Percentiles rank a stretch among this genome's conserved stretches.
These are phyloP conservation scores for Monilinia polystroma DNA, from an alignment of 2,329 filamentous ascomycete genomes.

Conservation along the genomic window DNA sequence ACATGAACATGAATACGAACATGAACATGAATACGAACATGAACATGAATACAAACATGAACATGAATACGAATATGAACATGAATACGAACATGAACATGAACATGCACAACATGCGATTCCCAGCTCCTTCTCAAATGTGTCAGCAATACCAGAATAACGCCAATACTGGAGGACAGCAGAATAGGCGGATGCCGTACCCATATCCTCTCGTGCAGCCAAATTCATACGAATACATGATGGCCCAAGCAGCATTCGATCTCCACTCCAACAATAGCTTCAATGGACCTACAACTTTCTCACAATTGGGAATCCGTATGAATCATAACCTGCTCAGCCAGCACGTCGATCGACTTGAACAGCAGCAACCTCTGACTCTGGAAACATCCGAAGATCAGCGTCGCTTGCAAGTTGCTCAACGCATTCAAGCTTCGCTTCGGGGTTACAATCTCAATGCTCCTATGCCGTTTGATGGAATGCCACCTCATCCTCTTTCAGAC, in stretches of 20 bases:
- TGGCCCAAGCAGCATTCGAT: neutral
- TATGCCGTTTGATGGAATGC: slow-evolving; percentile 7
- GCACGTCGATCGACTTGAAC: neutral
- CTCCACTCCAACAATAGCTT: neutral
- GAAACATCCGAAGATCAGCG: neutral
- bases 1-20: neutral
- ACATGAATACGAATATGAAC: neutral
- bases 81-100: no score
- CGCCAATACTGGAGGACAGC: neutral
- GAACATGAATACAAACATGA: neutral
- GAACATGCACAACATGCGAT: neutral
- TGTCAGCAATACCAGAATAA: neutral
- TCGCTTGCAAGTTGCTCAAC: neutral
- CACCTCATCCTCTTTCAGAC: neutral
- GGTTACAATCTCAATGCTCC: neutral
- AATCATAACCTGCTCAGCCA: neutral
- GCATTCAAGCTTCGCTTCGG: neutral
- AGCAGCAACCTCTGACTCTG: neutral
- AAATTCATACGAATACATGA: neutral
- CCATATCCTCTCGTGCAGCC: neutral
- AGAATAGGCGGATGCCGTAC: neutral
- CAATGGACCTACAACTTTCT: neutral
- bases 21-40: neutral
- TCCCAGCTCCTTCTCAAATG: neutral
- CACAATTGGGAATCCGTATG: no score